Evolutionary conservation across 2,329 filamentous ascomycete species (phyloP).

Genomic region (Cladosporium austrohemisphaericum): DNA sequence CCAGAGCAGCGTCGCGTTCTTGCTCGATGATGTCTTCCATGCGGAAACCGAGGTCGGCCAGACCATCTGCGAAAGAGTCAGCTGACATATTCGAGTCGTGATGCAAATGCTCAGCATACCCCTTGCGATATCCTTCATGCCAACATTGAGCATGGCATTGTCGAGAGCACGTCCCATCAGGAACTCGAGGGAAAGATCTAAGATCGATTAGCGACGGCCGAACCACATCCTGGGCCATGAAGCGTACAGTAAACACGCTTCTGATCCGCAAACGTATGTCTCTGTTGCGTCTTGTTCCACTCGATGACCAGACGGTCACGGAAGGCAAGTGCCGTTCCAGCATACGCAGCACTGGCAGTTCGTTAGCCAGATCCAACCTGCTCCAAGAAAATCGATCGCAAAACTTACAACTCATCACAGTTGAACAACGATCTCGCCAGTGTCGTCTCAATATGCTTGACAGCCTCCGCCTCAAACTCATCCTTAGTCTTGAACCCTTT

Average conservation of each 20-base stretch:
- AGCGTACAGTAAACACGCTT: constrained; percentile 84
- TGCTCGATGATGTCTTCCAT: constrained; percentile 94
- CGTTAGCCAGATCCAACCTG: constrained; percentile 13
- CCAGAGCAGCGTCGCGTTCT: constrained; percentile 92
- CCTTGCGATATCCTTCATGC: constrained; percentile 77
- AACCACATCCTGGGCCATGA: not conserved
- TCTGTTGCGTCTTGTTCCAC: constrained; percentile 98
- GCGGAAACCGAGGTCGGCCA: constrained; percentile 86
- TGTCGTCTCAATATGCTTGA: constrained; percentile 93
- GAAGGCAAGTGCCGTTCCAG: constrained; percentile 85
- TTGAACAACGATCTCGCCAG: constrained; percentile 96
- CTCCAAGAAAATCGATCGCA: constrained; percentile 35
- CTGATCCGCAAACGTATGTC: constrained; percentile 82
- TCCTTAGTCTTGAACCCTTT: constrained; percentile 73
- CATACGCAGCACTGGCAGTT: constrained; percentile 68
- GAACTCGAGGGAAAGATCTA: constrained; percentile 90
- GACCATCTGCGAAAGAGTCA: constrained; percentile 54
- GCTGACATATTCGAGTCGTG: not conserved
- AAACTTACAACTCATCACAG: constrained; percentile 68
- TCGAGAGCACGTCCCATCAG: constrained; percentile 94
- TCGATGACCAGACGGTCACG: constrained; percentile 88
- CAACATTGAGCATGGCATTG: constrained; percentile 97
- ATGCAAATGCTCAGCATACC: constrained; percentile 49
- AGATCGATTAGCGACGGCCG: not conserved
- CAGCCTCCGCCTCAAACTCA: constrained; percentile 77